These are phyloP conservation scores for Leishmania lainsoni DNA, from an alignment of 208 protist genomes.

Conservation along the genomic window DNA sequence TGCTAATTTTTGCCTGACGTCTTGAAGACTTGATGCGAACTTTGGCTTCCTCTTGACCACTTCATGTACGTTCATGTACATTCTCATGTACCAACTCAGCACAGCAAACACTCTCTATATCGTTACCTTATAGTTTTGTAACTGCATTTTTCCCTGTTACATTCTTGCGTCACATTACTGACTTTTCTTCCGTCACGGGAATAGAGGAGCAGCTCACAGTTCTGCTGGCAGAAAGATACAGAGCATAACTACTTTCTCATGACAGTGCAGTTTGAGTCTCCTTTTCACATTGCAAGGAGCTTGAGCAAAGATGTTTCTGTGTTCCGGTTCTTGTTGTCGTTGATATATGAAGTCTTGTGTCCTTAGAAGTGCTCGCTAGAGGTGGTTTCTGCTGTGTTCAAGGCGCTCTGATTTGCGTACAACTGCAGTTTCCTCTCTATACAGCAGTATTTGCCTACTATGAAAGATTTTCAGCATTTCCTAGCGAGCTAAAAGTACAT, in stretches of 20 bases:
- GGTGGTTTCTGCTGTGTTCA: neutral
- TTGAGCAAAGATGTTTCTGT: neutral
- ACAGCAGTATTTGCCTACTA: neutral
- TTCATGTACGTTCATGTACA: neutral
- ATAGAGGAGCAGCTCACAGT: neutral
- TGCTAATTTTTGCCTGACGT: neutral
- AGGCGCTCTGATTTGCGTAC: neutral
- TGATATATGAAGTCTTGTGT: neutral
- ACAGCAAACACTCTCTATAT: neutral
- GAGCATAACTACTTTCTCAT: neutral
- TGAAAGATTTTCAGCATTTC: neutral
- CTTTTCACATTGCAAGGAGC: neutral
- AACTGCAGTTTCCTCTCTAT: neutral
- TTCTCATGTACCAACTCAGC: neutral
- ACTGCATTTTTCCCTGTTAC: neutral
- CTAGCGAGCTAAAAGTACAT: neutral
- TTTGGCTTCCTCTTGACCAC: neutral
- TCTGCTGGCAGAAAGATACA: neutral
- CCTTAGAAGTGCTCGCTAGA: neutral
- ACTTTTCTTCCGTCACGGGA: neutral
- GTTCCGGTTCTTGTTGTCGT: neutral
- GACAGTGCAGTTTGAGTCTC: neutral
- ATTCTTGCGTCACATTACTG: neutral
- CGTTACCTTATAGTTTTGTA: conserved; percentile 3
- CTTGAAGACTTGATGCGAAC: neutral